Percentiles rank a stretch among this genome's conserved stretches.
phyloP scores from a whole-genome alignment of 2,329 filamentous ascomycete species.

The Cryoendolithus antarcticus region DNA sequence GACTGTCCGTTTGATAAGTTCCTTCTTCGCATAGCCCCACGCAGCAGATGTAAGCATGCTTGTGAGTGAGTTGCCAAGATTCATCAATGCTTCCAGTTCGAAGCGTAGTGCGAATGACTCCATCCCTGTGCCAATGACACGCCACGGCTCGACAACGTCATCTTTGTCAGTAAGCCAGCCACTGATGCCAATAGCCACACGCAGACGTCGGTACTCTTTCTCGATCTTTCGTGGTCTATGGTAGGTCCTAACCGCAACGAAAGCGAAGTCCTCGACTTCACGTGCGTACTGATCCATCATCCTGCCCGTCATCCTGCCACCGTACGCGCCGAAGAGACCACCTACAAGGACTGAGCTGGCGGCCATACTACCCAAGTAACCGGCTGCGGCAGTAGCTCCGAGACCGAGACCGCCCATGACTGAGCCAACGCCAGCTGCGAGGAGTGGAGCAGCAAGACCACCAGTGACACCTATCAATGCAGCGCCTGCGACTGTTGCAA shows the following conservation, averaged over 20 bases:
- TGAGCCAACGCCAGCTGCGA: constrained; percentile 66
- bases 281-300: constrained; percentile 81
- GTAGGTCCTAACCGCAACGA: constrained; percentile 57
- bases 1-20: constrained; percentile 55
- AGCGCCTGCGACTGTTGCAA: constrained; percentile 79
- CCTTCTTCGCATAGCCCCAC: constrained; percentile 61
- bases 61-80: constrained; percentile 65
- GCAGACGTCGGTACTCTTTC: constrained; percentile 41
- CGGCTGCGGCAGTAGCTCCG: constrained; percentile 59
- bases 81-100: constrained; percentile 66
- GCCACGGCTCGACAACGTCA: constrained; percentile 68
- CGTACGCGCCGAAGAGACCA: constrained; percentile 83
- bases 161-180: constrained; percentile 67
- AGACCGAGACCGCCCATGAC: constrained; percentile 68
- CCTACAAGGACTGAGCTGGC: constrained; percentile 71
- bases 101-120: constrained; percentile 77
- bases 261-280: constrained; percentile 80
- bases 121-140: constrained; percentile 54
- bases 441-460: constrained; percentile 63
- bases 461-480: constrained; percentile 74
- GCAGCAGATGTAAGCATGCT: constrained; percentile 66
- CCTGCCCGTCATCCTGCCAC: constrained; percentile 66
- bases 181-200: constrained; percentile 67
- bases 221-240: constrained; percentile 41
- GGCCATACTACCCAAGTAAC: constrained; percentile 69